Evolutionary conservation across 176 grass and related monocot species (phyloP).

Genomic region (Dendrocalamus sinicus): DNA sequence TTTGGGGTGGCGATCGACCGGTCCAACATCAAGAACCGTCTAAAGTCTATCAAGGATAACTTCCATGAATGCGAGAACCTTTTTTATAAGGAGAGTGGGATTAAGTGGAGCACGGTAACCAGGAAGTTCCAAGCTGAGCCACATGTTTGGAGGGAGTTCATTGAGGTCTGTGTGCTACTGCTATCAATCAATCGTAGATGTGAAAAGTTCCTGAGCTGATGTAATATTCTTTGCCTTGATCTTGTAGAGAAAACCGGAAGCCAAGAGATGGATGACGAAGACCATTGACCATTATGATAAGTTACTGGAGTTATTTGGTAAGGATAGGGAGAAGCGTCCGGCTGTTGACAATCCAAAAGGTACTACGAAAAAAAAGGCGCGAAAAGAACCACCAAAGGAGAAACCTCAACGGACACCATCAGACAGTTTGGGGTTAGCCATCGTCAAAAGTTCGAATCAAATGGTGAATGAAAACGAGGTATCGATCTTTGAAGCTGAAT

Average conservation of each 20-base stretch:
- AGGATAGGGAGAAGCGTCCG: conserved; percentile 44
- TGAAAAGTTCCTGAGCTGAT: not conserved
- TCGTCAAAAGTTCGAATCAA: conserved; percentile 16
- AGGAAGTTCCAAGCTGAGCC: conserved; percentile 51
- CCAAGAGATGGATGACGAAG: conserved; percentile 62
- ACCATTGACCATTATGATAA: conserved; percentile 57
- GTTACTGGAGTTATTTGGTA: conserved; percentile 52
- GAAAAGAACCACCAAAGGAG: conserved; percentile 47
- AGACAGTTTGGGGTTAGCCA: conserved; percentile 29
- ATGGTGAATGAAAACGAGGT: conserved; percentile 43
- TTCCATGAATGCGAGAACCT: conserved; percentile 54
- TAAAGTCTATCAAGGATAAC: conserved; percentile 53
- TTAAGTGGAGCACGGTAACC: conserved; percentile 42
- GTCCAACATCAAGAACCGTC: conserved; percentile 56
- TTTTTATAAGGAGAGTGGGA: conserved; percentile 36
- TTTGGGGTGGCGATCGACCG: conserved; percentile 51
- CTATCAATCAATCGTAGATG: conserved; percentile 5
- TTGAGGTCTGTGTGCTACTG: conserved; percentile 44
- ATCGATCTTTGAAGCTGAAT: conserved; percentile 26
- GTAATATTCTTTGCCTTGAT: conserved; percentile 34
- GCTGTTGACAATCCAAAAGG: conserved; percentile 20
- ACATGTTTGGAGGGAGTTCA: conserved; percentile 51
- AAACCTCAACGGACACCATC: conserved; percentile 27
- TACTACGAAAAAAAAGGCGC: conserved; percentile 36
- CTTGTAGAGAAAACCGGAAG: conserved; percentile 60